Evolutionary conservation across 2,329 filamentous ascomycete species (phyloP), one percentile per base, ranked within the genome.

Genomic region (Botrytis sinoallii): DNA sequence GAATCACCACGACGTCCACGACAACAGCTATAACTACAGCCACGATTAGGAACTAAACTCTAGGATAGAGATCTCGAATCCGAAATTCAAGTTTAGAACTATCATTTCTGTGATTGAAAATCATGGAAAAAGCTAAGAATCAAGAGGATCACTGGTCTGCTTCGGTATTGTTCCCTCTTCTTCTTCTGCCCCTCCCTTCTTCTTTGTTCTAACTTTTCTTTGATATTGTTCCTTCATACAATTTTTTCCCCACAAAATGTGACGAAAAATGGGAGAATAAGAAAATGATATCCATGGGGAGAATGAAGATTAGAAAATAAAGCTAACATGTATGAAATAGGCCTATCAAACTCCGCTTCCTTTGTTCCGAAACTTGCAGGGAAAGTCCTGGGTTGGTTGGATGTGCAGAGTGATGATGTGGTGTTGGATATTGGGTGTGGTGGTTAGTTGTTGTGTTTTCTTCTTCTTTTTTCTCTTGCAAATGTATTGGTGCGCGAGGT

Each of bases 401-500:
- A 90, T 76, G 84, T 89, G 0, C 84, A 88, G 73, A 84, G 85
- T 42, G 85, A 88, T 75, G 89, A 92, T 78, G 80, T 83, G 25
- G 85, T 92, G 35, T 83, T 92, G 2, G 90, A 92, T 76, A 82
- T 92, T 71, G 90, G 90, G 22, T 92, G 90, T 77, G 90, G 90
- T 55, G 48, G 48, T 55, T n/a, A 55, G 48, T 55, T 55, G 7
- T 22, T 22, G 1, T 46, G 7, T 8, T 9, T 46, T 46, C 7
- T 20, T 44, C 44, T 46, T 46, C 44, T 46, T 46, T 7, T 44
- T 18, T 20, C 18, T 46, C 18, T 46, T 9, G 2, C 7, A 18
- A 18, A 46, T 20, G 9, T 22, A 2, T 20, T 44, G 7, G 42
- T 18, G 42, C 40, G 12, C 7, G 48, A 52, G 48, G 48, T 14